Conservation (phyloP, 2,329 filamentous ascomycete species). For the Stachybotrys chlorohalonatus region DNA sequence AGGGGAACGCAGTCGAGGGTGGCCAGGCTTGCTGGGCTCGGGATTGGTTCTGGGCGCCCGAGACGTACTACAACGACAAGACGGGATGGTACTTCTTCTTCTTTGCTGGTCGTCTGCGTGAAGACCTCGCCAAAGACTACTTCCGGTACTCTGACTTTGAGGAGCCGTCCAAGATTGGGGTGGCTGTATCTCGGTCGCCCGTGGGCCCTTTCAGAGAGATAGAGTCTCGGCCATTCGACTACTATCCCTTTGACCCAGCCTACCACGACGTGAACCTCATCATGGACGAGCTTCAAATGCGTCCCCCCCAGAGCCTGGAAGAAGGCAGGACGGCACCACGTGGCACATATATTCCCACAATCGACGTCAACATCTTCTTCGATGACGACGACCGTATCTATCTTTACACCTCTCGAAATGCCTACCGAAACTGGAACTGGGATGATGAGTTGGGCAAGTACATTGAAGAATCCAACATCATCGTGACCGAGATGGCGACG, state of each 20-base stretch:
- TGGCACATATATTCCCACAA: conserved; percentile 26
- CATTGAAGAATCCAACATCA: conserved; percentile 27
- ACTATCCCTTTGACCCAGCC: conserved; percentile 24
- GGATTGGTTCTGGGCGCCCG: conserved; percentile 26
- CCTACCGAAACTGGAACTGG: conserved; percentile 28
- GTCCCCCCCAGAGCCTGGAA: conserved; percentile 17
- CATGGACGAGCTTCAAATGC: conserved; percentile 24
- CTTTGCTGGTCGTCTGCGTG: conserved; percentile 22
- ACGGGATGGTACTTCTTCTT: conserved; percentile 28
- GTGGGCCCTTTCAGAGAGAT: conserved; percentile 24
- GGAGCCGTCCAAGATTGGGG: conserved; percentile 24
- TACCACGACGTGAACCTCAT: conserved; percentile 27
- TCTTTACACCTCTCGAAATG: conserved; percentile 23
- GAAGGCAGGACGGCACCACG: conserved; percentile 19
- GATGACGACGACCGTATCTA: conserved; percentile 27
- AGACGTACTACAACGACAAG: conserved; percentile 24
- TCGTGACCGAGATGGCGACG: conserved; percentile 23
- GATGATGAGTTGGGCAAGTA: conserved; percentile 21
- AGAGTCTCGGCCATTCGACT: conserved; percentile 19
- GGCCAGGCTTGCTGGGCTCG: conserved; percentile 26
- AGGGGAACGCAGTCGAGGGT: conserved; percentile 16
- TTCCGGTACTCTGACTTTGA: conserved; percentile 25
- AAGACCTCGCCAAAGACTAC: conserved; percentile 20
- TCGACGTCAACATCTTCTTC: conserved; percentile 40
- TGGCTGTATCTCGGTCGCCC: conserved; percentile 23